These are phyloP conservation scores for Apiospora sp. DNA, from an alignment of 2,329 filamentous ascomycete species.

Conservation along the genomic window DNA sequence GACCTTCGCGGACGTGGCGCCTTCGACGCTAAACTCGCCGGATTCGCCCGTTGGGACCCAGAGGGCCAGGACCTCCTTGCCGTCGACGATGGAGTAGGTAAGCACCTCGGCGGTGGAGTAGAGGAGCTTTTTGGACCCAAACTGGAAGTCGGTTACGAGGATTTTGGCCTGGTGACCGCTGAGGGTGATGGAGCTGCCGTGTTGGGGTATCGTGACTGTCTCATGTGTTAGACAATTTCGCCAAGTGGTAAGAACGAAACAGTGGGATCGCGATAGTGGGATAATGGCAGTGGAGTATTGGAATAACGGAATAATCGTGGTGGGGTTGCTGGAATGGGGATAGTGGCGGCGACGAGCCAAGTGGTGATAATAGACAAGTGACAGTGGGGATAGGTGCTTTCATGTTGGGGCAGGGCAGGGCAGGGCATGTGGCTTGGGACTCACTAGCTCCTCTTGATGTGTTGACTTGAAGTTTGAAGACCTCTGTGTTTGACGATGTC, in stretches of 20 bases:
- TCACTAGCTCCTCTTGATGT: slow-evolving; percentile 59
- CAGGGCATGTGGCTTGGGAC: background rate
- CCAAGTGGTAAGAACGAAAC: too few species aligned
- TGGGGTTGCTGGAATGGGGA: too few species aligned
- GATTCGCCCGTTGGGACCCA: slow-evolving; percentile 63
- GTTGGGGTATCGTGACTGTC: slow-evolving; percentile 59
- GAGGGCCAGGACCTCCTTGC: slow-evolving; percentile 56
- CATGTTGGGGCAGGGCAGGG: background rate
- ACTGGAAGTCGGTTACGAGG: slow-evolving; percentile 64
- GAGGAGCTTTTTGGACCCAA: slow-evolving; percentile 58
- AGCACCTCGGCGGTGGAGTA: slow-evolving; percentile 65
- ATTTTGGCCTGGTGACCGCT: slow-evolving; percentile 70
- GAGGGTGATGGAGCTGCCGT: slow-evolving; percentile 56
- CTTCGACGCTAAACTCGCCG: slow-evolving; percentile 61
- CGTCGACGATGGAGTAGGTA: slow-evolving; percentile 57
- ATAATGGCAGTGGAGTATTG: too few species aligned
- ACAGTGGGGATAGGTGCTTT: too few species aligned
- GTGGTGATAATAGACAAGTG: too few species aligned
- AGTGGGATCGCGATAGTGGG: too few species aligned
- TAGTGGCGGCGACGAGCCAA: too few species aligned
- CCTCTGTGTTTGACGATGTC: slow-evolving; percentile 56
- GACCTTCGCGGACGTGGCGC: slow-evolving; percentile 45
- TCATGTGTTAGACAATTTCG: too few species aligned
- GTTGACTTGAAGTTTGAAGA: slow-evolving; percentile 62
- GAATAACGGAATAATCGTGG: too few species aligned